These are phyloP conservation scores for Scheffersomyces coipomensis DNA, from an alignment of 805 yeast species.

Conservation along the genomic window DNA sequence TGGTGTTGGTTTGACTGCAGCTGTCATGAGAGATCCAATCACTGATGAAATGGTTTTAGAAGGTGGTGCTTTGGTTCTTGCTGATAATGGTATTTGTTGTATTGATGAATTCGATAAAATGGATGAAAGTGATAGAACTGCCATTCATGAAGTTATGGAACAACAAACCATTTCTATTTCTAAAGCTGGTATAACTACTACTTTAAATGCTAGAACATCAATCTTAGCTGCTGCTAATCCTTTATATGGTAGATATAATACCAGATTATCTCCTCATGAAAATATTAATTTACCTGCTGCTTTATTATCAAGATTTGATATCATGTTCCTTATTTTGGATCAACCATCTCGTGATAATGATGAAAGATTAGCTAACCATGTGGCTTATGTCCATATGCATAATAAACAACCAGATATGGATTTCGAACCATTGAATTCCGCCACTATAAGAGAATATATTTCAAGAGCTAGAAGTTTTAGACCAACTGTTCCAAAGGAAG, in stretches of 20 bases:
- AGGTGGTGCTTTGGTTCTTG: constrained; percentile 96
- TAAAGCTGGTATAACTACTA: constrained; percentile 96
- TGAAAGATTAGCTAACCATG: constrained; percentile 87
- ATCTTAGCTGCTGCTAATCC: constrained; percentile 99
- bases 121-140: constrained; percentile 96
- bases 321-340: constrained; percentile 83
- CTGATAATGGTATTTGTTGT: constrained; percentile 97
- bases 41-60: constrained; percentile 98
- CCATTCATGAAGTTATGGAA: constrained; percentile 99
- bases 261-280: constrained; percentile 85
- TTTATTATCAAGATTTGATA: constrained; percentile 88
- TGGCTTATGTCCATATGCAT: constrained; percentile 93
- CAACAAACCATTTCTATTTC: constrained; percentile 97
- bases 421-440: constrained; percentile 73
- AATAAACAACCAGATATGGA: constrained; percentile 79
- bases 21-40: constrained; percentile 98
- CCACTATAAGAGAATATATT: constrained; percentile 82
- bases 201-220: constrained; percentile 92
- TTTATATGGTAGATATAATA: constrained; percentile 89
- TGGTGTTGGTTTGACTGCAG: constrained; percentile 98
- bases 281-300: constrained; percentile 98
- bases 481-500: constrained; percentile 81
- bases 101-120: constrained; percentile 98
- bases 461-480: constrained; percentile 80
- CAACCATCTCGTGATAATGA: constrained; percentile 77